Percentiles rank a stretch among this genome's conserved stretches.
These are phyloP conservation scores for Patellaria atrata DNA, from an alignment of 495 filamentous ascomycete genomes.

Conservation along the genomic window DNA sequence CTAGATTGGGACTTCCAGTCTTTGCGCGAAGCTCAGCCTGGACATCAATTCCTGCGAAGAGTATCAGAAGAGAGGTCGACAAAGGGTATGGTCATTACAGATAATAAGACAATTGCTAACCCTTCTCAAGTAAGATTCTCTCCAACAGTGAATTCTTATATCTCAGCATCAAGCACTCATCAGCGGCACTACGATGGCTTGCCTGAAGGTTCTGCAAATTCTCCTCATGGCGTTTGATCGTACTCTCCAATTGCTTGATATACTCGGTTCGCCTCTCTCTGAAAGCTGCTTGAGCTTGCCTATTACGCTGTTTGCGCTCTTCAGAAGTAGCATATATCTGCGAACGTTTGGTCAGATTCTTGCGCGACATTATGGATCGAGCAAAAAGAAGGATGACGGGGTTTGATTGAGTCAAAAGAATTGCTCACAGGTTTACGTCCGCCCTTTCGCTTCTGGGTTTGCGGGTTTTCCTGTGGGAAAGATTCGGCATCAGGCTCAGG, in stretches of 20 bases:
- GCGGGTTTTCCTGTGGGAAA: constrained; percentile 41
- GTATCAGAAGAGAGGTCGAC: constrained; percentile 3
- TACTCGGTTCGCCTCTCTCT: constrained; percentile 95
- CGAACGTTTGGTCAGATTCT: constrained; percentile 19
- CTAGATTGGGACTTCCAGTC: constrained; percentile 58
- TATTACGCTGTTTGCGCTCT: constrained; percentile 93
- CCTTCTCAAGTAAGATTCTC: constrained; percentile 90
- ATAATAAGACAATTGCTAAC: constrained; percentile 30
- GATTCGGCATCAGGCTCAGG: constrained; percentile 45
- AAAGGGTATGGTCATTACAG: too few relatives aligned
- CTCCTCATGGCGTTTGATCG: constrained; percentile 95
- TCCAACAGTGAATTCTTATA: constrained; percentile 97
- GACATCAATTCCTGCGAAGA: constrained; percentile 71
- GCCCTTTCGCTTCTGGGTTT: constrained; percentile 82
- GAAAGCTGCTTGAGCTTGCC: constrained; percentile 94
- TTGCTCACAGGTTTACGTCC: constrained; percentile 82
- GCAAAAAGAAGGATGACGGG: constrained; percentile 8
- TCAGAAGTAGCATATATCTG: constrained; percentile 98
- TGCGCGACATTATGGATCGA: constrained; percentile 15
- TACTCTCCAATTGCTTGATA: constrained; percentile 96
- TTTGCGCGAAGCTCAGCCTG: constrained; percentile 87
- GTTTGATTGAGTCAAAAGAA: constrained; percentile 24
- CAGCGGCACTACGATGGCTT: constrained; percentile 84
- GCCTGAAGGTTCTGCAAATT: constrained; percentile 81
- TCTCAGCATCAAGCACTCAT: constrained; percentile 94